A percentile compares a stretch with the other conserved stretches of the same genome.
These are phyloP conservation scores for Penicillium diatomitis DNA, from an alignment of 495 filamentous ascomycete species.

Conservation along the genomic window DNA sequence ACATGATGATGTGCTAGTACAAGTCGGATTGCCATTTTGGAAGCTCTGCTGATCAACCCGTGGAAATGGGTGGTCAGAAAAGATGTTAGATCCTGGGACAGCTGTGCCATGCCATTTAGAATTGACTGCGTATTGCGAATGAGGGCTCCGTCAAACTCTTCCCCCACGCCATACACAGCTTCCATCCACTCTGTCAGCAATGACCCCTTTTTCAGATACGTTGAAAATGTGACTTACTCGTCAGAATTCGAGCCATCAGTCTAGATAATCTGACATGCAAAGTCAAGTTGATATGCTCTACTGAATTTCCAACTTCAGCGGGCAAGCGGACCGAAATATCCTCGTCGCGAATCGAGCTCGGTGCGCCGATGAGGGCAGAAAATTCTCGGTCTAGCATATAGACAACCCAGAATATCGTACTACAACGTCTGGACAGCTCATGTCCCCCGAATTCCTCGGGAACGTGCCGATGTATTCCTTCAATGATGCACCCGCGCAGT, in stretches of 20 bases:
- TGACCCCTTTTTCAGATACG: neutral
- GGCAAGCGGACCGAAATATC: conserved; percentile 29
- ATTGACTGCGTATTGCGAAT: conserved; percentile 23
- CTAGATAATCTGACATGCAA: conserved; percentile 22
- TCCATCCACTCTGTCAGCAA: neutral
- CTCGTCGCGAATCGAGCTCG: conserved; percentile 27
- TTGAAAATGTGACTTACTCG: conserved; percentile 8
- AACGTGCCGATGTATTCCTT: conserved; percentile 29
- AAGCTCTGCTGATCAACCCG: conserved; percentile 20
- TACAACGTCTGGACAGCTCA: conserved; percentile 20
- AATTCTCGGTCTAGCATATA: conserved; percentile 33
- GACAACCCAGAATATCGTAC: conserved; percentile 31
- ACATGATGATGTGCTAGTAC: conserved; percentile 27
- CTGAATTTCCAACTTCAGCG: conserved; percentile 16
- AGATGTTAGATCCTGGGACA: conserved; percentile 18
- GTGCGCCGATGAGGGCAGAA: conserved; percentile 27
- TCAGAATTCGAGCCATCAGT: conserved; percentile 21
- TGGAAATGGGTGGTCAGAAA: conserved; percentile 22
- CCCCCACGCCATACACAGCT: conserved; percentile 24
- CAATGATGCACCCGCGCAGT: conserved; percentile 25
- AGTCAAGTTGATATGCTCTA: conserved; percentile 20
- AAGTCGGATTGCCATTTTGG: conserved; percentile 22
- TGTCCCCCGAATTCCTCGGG: conserved; percentile 17
- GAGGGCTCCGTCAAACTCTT: conserved; percentile 16
- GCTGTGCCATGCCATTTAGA: conserved; percentile 18